Base-by-base conservation (phyloP, 495 filamentous ascomycete genomes). In the Xylaria longipes region DNA sequence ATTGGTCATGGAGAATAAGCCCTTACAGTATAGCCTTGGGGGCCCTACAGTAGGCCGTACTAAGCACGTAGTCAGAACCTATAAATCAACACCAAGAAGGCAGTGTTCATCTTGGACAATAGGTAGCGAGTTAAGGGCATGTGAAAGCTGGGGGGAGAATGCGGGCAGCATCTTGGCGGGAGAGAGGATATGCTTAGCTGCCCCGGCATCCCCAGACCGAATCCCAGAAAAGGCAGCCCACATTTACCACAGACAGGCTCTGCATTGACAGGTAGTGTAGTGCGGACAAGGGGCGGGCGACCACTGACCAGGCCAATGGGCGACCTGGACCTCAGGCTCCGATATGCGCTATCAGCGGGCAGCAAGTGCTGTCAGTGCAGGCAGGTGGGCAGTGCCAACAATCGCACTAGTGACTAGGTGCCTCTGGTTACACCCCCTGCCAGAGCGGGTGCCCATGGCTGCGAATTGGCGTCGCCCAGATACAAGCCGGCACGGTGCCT, bases 261-360 rank as follows among this genome's bases (percentile, higher is more conserved):
- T 27, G 22, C 17, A 62, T 20, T 20, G 20, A 20, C 56, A 58
- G 56, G 25, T 27, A 52, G 14, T 0, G 25, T 56, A 56, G 56
- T 35, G 14, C 17, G 9, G 52, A 60, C 33, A 25, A 48, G 63
- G 62, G 63, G 33, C 15, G 20, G 48, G 33, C 31, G 29, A 37
- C 48, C 46, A 66, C 31, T 17, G 35, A 27, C 33, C n/a, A 52
- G 64, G 39, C 64, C 64, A 66, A 66, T 66, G 11, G 64, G 46
- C 5, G n/a, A 17, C 25, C 5, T 65, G 15, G 37, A 22, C 20
- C 45, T 20, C 29, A 39, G 64, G 64, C 22, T 25, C 35, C 33
- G 46, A 65, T 41, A 43, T 67, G 65, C 48, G 65, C 65, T 56
- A 67, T 65, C 65, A 54, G 65, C 48, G 35, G 46, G 33, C 58